A percentile compares a stretch with the other conserved stretches of the same genome.
These are phyloP conservation scores for Canavalia ensiformis DNA, from an alignment of 306 rosid species.

Conservation along the genomic window DNA sequence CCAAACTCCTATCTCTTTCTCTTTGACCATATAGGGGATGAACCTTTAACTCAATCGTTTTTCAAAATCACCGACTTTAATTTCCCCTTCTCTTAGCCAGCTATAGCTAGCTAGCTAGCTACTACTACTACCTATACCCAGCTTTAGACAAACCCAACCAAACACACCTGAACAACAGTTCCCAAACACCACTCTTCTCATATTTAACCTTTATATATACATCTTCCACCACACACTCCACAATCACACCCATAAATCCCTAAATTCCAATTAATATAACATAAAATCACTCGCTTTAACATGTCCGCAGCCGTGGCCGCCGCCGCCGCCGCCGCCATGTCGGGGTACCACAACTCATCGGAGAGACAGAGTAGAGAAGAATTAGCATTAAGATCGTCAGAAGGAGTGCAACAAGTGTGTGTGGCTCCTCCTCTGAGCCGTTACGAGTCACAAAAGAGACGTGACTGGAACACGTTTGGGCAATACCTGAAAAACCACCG, in stretches of 20 bases:
- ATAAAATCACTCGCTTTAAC: neutral
- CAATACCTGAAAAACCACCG: conserved; percentile 79
- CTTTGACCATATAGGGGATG: conserved; percentile 41
- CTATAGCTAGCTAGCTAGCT: neutral
- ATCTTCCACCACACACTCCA: neutral
- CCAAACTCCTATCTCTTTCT: conserved; percentile 55
- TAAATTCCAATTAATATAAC: no score
- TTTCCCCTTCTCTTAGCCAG: conserved; percentile 45
- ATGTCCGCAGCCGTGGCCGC: conserved; percentile 57
- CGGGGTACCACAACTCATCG: conserved; percentile 43
- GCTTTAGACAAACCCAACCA: conserved; percentile 49
- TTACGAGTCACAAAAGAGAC: conserved; percentile 78
- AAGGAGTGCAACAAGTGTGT: conserved; percentile 3
- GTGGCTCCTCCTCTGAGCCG: conserved; percentile 59
- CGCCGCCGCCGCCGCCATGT: conserved; percentile 48
- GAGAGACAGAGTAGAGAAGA: conserved; percentile 30
- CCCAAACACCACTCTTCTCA: neutral
- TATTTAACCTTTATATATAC: neutral
- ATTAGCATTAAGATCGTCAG: neutral
- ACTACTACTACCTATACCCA: neutral
- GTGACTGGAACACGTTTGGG: conserved; percentile 80
- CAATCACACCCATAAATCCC: neutral
- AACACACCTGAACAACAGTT: conserved; percentile 53
- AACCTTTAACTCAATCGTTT: conserved; percentile 40
- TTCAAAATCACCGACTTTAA: conserved; percentile 48